These are phyloP conservation scores for Daldinia sp. DNA, from an alignment of 2,329 filamentous ascomycete genomes.

Conservation along the genomic window DNA sequence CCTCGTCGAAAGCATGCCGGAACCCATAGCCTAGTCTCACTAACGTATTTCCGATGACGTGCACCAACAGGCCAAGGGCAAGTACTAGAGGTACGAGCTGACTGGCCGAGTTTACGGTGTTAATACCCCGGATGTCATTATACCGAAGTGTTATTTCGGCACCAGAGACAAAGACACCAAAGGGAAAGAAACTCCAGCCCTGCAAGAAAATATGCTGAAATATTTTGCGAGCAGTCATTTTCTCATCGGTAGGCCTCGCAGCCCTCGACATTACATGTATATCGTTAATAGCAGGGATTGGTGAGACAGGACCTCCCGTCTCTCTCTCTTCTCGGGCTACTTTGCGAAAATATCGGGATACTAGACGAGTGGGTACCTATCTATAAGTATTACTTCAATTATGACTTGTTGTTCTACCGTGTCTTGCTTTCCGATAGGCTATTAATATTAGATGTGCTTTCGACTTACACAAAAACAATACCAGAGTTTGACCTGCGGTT, in stretches of 20 bases:
- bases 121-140: constrained; percentile 8
- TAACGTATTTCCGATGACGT: constrained; percentile 8
- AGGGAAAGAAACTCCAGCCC: constrained; percentile 15
- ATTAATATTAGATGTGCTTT: neutral
- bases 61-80: constrained; percentile 11
- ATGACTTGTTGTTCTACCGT: neutral
- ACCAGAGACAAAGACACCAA: constrained; percentile 14
- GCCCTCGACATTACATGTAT: neutral
- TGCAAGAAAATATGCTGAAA: constrained; percentile 13
- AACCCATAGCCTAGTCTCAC: constrained; percentile 6
- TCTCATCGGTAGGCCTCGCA: neutral
- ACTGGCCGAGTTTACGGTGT: constrained; percentile 14
- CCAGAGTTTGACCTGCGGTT: neutral
- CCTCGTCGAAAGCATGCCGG: constrained; percentile 8
- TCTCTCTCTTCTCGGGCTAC: neutral
- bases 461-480: neutral
- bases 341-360: neutral
- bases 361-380: neutral
- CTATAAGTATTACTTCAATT: neutral
- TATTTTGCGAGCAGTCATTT: neutral
- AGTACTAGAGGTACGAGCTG: constrained; percentile 15
- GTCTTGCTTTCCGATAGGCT: neutral
- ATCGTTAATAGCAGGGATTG: neutral
- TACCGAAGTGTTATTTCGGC: constrained; percentile 16
- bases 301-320: neutral